phyloP scores from a whole-genome alignment of 2,329 filamentous ascomycete genomes.

The Macrophomina tecta region DNA sequence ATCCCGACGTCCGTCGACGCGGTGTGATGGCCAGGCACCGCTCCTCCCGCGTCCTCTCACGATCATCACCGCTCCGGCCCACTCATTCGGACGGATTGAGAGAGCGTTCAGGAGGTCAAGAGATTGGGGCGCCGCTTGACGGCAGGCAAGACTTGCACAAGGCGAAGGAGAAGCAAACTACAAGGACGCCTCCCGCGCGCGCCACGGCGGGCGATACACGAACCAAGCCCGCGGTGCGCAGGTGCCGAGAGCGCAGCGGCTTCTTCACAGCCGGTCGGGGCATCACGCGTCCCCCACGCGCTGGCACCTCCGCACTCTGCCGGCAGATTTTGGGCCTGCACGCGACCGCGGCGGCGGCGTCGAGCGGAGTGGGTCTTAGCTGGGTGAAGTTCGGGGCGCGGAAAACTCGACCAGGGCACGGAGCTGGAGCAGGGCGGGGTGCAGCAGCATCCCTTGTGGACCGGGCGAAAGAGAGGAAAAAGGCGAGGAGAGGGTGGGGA shows the following conservation, averaged over 20 bases:
- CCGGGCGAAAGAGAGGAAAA: neutral
- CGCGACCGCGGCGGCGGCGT: conserved; percentile 3
- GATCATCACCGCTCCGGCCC: neutral
- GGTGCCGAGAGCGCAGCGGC: neutral
- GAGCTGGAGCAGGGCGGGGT: neutral
- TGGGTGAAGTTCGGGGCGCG: conserved; percentile 9
- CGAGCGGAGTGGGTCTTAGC: neutral
- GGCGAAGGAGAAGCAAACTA: neutral
- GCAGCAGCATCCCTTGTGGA: neutral
- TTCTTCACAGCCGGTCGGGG: neutral
- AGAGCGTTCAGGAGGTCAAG: neutral
- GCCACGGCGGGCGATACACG: neutral
- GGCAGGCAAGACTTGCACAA: neutral
- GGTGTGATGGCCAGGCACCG: neutral
- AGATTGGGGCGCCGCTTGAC: neutral
- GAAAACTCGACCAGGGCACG: neutral
- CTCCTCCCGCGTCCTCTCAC: neutral
- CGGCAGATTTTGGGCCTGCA: conserved; percentile 16
- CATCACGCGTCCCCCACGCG: neutral
- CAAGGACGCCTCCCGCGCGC: neutral
- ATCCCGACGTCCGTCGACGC: conserved; percentile 1
- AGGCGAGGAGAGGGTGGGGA: conserved; percentile 15
- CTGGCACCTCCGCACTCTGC: neutral
- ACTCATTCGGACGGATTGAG: neutral
- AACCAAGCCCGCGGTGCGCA: neutral